Conservation (phyloP, 169 alveolate genomes). For the Toxoplasma gondii region DNA sequence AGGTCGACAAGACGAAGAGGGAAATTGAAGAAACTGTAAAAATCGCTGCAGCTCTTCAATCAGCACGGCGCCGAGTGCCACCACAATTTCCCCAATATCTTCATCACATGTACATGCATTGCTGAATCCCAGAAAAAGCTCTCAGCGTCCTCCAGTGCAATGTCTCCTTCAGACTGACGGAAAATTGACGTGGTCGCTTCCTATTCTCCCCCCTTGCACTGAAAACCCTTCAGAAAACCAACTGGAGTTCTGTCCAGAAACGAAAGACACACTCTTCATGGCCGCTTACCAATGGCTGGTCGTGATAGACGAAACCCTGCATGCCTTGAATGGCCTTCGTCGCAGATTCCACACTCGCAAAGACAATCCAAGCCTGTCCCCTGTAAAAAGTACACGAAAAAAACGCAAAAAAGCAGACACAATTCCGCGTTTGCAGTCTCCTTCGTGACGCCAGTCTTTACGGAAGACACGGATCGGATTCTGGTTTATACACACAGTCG, state of each 20-base stretch:
- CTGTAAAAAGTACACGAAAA: constrained; percentile 11
- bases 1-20: neutral
- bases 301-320: constrained; percentile 79
- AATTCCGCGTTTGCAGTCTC: neutral
- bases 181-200: too few species aligned
- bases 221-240: too few species aligned
- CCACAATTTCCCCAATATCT: too few species aligned
- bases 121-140: too few species aligned
- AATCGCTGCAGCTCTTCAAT: too few species aligned
- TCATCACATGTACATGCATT: too few species aligned
- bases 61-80: too few species aligned
- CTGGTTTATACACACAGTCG: neutral
- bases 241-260: neutral
- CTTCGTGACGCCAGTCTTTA: neutral
- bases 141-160: too few species aligned
- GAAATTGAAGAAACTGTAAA: neutral
- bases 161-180: too few species aligned
- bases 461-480: neutral
- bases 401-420: neutral
- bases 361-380: constrained; percentile 87
- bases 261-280: neutral
- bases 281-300: constrained; percentile 75
- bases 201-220: too few species aligned
- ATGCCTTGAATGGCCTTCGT: constrained; percentile 79
- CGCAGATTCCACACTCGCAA: constrained; percentile 77